Base-by-base conservation (phyloP, 805 yeast genomes). In the Barnettozyma wickerhamii region DNA sequence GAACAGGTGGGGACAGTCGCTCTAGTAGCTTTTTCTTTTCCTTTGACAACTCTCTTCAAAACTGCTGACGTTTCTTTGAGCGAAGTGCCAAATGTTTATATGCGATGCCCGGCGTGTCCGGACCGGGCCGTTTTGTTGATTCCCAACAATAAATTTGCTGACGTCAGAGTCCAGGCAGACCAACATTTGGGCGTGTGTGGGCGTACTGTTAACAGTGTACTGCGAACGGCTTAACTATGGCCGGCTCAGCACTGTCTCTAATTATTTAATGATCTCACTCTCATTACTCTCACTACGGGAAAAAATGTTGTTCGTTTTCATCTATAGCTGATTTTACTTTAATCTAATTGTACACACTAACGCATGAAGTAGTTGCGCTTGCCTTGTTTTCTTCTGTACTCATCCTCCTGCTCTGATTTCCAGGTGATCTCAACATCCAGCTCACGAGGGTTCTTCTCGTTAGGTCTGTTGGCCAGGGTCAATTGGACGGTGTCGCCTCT, bases 381-480 rank as follows among this genome's bases (percentile, higher is more conserved):
- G 47, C 87, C 88, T 44, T 60, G 58, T 55, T 69, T 73, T 19
- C 75, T 71, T 62, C 93, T 74, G 35, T 65, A 55, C 35, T 72
- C 75, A 24, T 63, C 68, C 33, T 60, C 64, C 42, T 75, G 78
- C 18, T 65, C 62, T 45, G 69, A 68, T 33, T 63, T 58, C 54
- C 74, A 68, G n/a, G 63, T 52, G 45, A 91, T 72, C 54, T 79
- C 82, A 52, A 93, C 77, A 59, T 91, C 97, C 54, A 91, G 68
- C 56, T 93, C 96, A 65, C 99, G 77, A 47, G 93, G 95, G 64
- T 93, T 93, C 39, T 47, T 59, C 34, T 60, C 63, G 62, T 85
- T 89, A 42, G 98, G 98, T 56, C 80, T 72, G 48, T 86, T 81
- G 10, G 83, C 76, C 44, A 93, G 67, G 23, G 68, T 66, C 34